A percentile compares a stretch with the other conserved stretches of the same genome.
phyloP scores from a whole-genome alignment of 2,329 filamentous ascomycete species.

The Phyllosticta citribraziliensis region DNA sequence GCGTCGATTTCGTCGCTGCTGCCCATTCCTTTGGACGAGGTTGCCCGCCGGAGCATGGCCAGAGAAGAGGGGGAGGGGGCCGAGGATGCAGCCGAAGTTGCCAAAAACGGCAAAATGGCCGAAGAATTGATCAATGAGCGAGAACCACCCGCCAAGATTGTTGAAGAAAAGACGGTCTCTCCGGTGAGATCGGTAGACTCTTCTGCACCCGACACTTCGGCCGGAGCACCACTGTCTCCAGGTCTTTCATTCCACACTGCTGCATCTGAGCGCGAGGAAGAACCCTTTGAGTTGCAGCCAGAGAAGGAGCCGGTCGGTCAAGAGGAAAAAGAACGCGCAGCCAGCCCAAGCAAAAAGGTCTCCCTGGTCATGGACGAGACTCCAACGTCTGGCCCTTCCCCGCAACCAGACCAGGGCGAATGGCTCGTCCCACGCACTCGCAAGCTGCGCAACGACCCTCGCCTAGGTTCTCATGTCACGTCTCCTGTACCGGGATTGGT shows the following conservation, averaged over 20 bases:
- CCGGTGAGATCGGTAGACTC: not conserved
- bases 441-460: not conserved
- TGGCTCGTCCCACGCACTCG: not conserved
- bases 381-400: not conserved
- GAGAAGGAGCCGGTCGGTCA: not conserved
- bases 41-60: conserved; percentile 5
- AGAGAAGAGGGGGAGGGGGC: not conserved
- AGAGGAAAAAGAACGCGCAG: not conserved
- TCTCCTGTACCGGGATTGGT: not conserved
- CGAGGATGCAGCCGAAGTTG: not conserved
- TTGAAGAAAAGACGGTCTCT: not conserved
- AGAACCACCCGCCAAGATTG: not conserved
- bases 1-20: conserved; percentile 4
- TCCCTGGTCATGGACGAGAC: not conserved
- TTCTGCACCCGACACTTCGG: not conserved
- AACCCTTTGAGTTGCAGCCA: not conserved
- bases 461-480: not conserved
- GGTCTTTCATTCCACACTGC: not conserved
- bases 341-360: not conserved
- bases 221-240: not conserved
- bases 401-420: not conserved
- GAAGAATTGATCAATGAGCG: not conserved
- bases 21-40: conserved; percentile 5
- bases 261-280: not conserved
- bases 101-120: not conserved